Conservation (phyloP, 2,329 filamentous ascomycete species). For the Beauveria asiatica region DNA sequence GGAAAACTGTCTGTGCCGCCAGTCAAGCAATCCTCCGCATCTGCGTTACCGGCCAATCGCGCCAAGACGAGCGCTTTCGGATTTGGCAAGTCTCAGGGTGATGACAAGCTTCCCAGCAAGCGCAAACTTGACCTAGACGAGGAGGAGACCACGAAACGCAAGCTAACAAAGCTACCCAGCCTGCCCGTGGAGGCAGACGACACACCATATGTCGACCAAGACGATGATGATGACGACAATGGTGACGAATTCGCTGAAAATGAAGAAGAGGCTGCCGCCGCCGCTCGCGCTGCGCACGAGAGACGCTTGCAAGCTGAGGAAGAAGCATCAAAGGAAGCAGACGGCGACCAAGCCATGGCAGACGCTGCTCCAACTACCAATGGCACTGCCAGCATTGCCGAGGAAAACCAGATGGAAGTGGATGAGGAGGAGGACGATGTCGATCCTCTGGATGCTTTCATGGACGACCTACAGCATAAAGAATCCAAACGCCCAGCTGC, state of each 20-base stretch:
- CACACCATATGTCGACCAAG: constrained; percentile 52
- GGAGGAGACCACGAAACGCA: constrained; percentile 77
- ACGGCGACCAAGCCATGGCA: constrained; percentile 24
- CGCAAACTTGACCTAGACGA: constrained; percentile 79
- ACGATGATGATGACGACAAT: constrained; percentile 64
- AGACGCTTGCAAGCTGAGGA: constrained; percentile 55
- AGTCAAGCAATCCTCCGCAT: constrained; percentile 31
- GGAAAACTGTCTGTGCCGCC: constrained; percentile 24
- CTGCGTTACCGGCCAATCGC: constrained; percentile 56
- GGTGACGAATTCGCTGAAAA: constrained; percentile 69
- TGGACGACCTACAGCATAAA: constrained; percentile 60
- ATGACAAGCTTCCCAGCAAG: constrained; percentile 57
- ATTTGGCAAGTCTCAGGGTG: constrained; percentile 58
- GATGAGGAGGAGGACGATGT: constrained; percentile 58
- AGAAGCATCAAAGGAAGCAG: constrained; percentile 29
- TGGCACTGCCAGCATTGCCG: constrained; percentile 12
- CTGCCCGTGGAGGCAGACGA: constrained; percentile 58
- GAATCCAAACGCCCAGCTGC: constrained; percentile 34
- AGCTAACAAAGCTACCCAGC: constrained; percentile 82
- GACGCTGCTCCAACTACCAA: constrained; percentile 16
- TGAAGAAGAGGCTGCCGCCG: constrained; percentile 82
- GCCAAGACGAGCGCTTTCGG: constrained; percentile 79
- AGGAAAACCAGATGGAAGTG: constrained; percentile 45
- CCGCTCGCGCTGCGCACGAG: constrained; percentile 76
- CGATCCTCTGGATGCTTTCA: constrained; percentile 95